phyloP scores from a whole-genome alignment of 768 basidiomycete species.

The Porpolomopsis calyptriformis region DNA sequence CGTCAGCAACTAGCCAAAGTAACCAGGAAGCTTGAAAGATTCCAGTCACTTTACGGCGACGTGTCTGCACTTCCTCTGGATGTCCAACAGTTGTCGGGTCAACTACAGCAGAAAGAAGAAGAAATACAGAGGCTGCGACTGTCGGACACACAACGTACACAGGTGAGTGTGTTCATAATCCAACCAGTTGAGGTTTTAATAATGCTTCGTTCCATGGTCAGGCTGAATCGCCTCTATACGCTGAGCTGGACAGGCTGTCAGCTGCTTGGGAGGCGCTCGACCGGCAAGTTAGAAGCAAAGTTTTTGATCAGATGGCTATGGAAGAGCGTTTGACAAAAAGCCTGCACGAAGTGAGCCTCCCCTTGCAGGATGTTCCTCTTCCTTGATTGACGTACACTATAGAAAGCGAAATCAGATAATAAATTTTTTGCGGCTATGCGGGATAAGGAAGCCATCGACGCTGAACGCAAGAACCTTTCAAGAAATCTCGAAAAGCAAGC shows the following conservation, averaged over 20 bases:
- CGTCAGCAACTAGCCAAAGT: constrained; percentile 37
- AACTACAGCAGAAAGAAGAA: constrained; percentile 56
- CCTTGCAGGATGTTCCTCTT: background rate
- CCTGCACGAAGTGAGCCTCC: constrained; percentile 20
- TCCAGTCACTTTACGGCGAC: constrained; percentile 55
- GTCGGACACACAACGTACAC: constrained; percentile 50
- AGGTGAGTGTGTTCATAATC: constrained; percentile 32
- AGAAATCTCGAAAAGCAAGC: constrained; percentile 39
- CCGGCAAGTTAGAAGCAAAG: constrained; percentile 70
- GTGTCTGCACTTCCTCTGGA: constrained; percentile 39
- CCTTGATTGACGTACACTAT: constrained; percentile 9
- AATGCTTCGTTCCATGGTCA: constrained; percentile 19
- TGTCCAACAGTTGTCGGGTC: constrained; percentile 35
- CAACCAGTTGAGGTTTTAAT: background rate
- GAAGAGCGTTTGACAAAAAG: constrained; percentile 65
- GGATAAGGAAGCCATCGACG: constrained; percentile 73
- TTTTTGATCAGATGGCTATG: constrained; percentile 64
- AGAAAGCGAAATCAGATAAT: constrained; percentile 96
- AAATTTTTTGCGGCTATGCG: constrained; percentile 89
- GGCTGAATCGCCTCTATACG: constrained; percentile 68
- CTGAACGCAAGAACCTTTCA: constrained; percentile 55
- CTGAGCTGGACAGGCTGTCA: constrained; percentile 79
- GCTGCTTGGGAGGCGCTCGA: constrained; percentile 81
- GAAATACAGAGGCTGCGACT: constrained; percentile 54
- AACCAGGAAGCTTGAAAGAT: constrained; percentile 44